A percentile compares a stretch with the other conserved stretches of the same genome.
Evolutionary conservation across 805 yeast species (phyloP).

Genomic region (Danielozyma ontarioensis): DNA sequence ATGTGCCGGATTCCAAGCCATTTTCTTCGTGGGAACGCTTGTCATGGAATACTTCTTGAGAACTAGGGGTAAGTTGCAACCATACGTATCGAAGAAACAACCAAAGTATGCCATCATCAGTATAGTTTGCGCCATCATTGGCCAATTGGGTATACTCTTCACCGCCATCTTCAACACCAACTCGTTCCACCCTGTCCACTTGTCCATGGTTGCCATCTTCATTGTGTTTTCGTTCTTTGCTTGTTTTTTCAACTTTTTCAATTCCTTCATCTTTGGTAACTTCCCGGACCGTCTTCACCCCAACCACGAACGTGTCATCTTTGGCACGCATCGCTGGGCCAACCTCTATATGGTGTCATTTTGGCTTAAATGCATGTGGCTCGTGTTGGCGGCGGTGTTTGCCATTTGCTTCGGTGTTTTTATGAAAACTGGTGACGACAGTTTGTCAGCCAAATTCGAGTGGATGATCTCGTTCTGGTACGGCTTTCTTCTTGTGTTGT

Average conservation of each 20-base stretch:
- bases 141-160: constrained; percentile 68
- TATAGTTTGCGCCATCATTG: constrained; percentile 44
- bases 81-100: constrained; percentile 42
- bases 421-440: constrained; percentile 26
- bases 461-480: constrained; percentile 88
- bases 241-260: constrained; percentile 32
- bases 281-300: constrained; percentile 33
- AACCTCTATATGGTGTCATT: constrained; percentile 45
- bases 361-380: constrained; percentile 58
- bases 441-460: constrained; percentile 64
- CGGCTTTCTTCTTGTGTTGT: constrained; percentile 58
- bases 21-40: constrained; percentile 62
- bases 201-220: constrained; percentile 68
- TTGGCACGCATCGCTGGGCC: constrained; percentile 32
- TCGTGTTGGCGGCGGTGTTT: constrained; percentile 55
- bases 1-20: constrained; percentile 73
- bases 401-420: constrained; percentile 64
- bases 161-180: constrained; percentile 71
- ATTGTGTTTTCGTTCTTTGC: constrained; percentile 59
- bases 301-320: constrained; percentile 33
- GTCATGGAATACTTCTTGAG: constrained; percentile 61
- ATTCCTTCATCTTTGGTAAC: constrained; percentile 34
- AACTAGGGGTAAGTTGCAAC: constrained; percentile 48
- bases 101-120: constrained; percentile 38
- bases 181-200: constrained; percentile 52